Conservation (phyloP, 768 basidiomycete species). For the Mycena rosella region DNA sequence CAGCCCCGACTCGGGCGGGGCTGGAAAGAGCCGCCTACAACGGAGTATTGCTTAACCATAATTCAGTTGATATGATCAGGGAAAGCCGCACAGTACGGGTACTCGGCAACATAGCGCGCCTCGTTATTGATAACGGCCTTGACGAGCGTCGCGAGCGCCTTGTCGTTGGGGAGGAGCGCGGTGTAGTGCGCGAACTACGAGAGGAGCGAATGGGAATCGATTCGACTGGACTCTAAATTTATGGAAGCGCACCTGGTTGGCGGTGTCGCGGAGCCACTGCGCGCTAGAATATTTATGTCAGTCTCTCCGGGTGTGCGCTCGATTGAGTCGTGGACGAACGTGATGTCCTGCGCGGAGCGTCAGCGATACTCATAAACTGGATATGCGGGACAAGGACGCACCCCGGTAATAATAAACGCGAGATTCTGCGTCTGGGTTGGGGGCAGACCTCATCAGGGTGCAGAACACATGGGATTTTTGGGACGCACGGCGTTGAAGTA, state of each 20-base stretch:
- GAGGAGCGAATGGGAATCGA: too few species aligned
- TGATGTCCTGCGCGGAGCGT: conserved; percentile 67
- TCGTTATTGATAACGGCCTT: conserved; percentile 89
- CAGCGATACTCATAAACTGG: conserved; percentile 6
- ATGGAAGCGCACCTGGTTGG: too few species aligned
- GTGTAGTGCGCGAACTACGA: conserved; percentile 79
- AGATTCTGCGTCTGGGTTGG: conserved; percentile 73
- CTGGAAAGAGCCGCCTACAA: conserved; percentile 77
- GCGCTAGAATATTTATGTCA: conserved; percentile 60
- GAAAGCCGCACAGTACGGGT: conserved; percentile 72
- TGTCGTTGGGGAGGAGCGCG: conserved; percentile 62
- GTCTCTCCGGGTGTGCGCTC: too few species aligned
- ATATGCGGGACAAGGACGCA: conserved; percentile 45
- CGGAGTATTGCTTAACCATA: too few species aligned
- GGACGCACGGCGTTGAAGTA: conserved; percentile 72
- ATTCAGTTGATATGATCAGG: too few species aligned
- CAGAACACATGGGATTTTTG: not conserved
- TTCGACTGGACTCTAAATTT: too few species aligned
- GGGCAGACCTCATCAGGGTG: not conserved
- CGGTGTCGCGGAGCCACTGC: conserved; percentile 88
- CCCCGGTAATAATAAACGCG: conserved; percentile 86
- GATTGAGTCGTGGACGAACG: conserved; percentile 57
- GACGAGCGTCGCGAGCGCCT: conserved; percentile 70
- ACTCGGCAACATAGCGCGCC: conserved; percentile 76
- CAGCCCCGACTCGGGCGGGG: conserved; percentile 83